These are phyloP conservation scores for Comarum palustre DNA, from an alignment of 306 rosid genomes.

Conservation along the genomic window DNA sequence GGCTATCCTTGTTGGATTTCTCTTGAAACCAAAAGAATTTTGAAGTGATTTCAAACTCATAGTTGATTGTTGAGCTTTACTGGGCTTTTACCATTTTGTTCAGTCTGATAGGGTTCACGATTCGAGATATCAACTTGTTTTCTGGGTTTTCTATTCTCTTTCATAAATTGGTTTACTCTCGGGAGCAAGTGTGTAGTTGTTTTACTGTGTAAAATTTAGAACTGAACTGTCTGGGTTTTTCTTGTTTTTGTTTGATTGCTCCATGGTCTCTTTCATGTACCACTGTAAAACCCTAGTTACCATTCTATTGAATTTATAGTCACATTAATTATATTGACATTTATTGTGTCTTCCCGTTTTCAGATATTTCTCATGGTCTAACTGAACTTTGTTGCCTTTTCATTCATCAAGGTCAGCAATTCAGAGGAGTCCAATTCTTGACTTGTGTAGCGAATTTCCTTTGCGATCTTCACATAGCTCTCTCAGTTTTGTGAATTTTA, in stretches of 20 bases:
- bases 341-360: slow-evolving; percentile 45
- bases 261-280: slow-evolving; percentile 53
- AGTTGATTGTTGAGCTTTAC: slow-evolving; percentile 15
- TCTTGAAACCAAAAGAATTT: background rate
- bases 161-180: background rate
- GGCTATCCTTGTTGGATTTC: background rate
- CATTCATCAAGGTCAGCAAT: slow-evolving; percentile 61
- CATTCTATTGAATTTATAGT: slow-evolving; percentile 41
- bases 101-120: background rate
- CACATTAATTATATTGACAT: slow-evolving; percentile 29
- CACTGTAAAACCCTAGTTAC: slow-evolving; percentile 54
- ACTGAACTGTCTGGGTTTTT: slow-evolving; percentile 39
- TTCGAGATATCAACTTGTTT: background rate
- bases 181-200: slow-evolving; percentile 12
- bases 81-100: slow-evolving; percentile 9
- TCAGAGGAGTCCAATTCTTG: slow-evolving; percentile 52
- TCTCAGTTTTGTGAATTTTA: slow-evolving; percentile 32
- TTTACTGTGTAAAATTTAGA: slow-evolving; percentile 34
- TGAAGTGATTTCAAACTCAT: slow-evolving; percentile 20
- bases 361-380: slow-evolving; percentile 82
- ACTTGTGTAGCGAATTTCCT: slow-evolving; percentile 56
- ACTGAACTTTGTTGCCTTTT: slow-evolving; percentile 61
- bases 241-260: slow-evolving; percentile 46
- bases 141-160: background rate
- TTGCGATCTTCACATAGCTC: slow-evolving; percentile 43